Evolutionary conservation across 2,329 filamentous ascomycete species (phyloP).

Genomic region (Keithomyces neogunnii): DNA sequence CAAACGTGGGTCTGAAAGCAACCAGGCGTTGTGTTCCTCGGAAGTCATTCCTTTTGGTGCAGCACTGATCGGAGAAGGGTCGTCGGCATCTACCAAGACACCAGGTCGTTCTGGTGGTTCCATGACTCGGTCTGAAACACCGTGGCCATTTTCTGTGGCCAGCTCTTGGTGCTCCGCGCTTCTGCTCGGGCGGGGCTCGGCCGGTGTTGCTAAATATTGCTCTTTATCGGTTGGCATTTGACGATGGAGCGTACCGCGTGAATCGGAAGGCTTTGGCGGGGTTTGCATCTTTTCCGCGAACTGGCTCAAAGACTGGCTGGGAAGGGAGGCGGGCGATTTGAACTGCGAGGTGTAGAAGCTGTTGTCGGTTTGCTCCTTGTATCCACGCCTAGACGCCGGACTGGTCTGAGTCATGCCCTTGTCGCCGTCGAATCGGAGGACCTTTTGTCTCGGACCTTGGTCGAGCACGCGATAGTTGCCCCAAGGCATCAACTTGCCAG

Average conservation of each 20-base stretch:
- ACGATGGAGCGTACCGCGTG: background rate
- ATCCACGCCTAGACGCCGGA: conserved; percentile 49
- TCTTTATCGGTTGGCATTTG: background rate
- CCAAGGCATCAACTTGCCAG: conserved; percentile 80
- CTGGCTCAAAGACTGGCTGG: conserved; percentile 20
- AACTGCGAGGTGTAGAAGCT: conserved; percentile 80
- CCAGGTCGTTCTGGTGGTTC: background rate
- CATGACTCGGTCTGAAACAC: background rate
- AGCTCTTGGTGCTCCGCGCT: background rate
- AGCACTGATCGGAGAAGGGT: conserved; percentile 4
- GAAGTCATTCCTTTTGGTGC: conserved; percentile 63
- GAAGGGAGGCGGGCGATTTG: conserved; percentile 26
- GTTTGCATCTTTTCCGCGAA: conserved; percentile 19
- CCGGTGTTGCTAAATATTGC: background rate
- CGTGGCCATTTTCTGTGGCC: background rate
- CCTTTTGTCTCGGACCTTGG: conserved; percentile 74
- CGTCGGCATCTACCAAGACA: background rate
- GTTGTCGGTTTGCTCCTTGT: conserved; percentile 70
- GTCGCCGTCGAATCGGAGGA: conserved; percentile 55
- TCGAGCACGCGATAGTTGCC: conserved; percentile 74
- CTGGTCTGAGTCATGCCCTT: conserved; percentile 59
- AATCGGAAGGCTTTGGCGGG: conserved; percentile 7
- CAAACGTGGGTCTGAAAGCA: conserved; percentile 77
- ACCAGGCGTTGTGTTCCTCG: conserved; percentile 82
- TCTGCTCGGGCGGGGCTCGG: background rate